A percentile compares a stretch with the other conserved stretches of the same genome.
Evolutionary conservation across 2,329 filamentous ascomycete genomes (phyloP).

Genomic region (Clarireedia homoeocarpa): DNA sequence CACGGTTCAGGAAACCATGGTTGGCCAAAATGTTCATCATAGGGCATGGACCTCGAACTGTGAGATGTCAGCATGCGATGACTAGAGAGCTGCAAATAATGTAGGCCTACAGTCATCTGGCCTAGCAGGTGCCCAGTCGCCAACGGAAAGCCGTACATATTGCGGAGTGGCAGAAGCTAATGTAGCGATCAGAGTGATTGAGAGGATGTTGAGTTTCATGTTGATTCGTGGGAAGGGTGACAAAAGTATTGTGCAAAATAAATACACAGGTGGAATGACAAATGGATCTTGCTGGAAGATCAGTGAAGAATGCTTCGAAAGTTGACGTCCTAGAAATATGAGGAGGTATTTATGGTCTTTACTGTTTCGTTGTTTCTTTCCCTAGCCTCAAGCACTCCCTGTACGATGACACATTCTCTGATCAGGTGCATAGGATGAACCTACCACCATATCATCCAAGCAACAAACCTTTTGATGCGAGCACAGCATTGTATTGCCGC

Average conservation of each 20-base stretch:
- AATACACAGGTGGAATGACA: neutral
- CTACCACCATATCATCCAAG: neutral
- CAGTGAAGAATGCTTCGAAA: neutral
- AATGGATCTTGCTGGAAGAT: neutral
- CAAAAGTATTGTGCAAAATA: neutral
- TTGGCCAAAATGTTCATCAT: slow-evolving; percentile 39
- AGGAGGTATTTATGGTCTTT: neutral
- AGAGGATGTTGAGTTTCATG: neutral
- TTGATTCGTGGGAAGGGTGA: neutral
- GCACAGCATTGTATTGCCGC: neutral
- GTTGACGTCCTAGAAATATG: neutral
- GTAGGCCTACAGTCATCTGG: neutral
- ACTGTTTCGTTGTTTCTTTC: neutral
- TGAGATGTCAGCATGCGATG: slow-evolving; percentile 1
- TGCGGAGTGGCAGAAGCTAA: neutral
- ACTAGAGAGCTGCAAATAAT: neutral
- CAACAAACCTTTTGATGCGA: neutral
- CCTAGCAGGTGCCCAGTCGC: neutral
- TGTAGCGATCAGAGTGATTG: neutral
- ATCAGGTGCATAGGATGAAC: neutral
- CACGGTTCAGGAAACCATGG: slow-evolving; percentile 35
- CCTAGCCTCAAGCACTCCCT: neutral
- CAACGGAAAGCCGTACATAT: neutral
- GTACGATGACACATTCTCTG: neutral
- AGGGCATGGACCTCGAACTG: slow-evolving; percentile 32